These are phyloP conservation scores for Verticillium zaregamsianum DNA, from an alignment of 2,329 filamentous ascomycete species.

Conservation along the genomic window DNA sequence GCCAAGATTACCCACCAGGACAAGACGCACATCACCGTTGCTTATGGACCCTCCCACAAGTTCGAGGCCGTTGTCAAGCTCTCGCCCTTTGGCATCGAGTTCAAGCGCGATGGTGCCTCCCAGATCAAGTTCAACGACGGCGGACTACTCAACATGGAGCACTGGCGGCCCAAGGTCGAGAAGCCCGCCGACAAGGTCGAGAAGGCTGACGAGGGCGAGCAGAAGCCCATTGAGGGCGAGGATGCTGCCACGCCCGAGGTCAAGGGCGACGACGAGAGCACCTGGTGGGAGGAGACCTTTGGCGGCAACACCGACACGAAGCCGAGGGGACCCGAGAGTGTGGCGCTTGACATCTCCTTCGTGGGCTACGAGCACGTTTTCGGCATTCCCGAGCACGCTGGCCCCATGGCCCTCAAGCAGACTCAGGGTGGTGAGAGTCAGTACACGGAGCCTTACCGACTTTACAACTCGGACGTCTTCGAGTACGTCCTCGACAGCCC, in stretches of 20 bases:
- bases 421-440: slow-evolving; percentile 85
- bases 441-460: slow-evolving; percentile 82
- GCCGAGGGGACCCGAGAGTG: slow-evolving; percentile 88
- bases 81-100: slow-evolving; percentile 79
- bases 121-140: slow-evolving; percentile 87
- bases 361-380: slow-evolving; percentile 88
- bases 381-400: slow-evolving; percentile 90
- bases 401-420: slow-evolving; percentile 81
- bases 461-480: slow-evolving; percentile 97
- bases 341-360: slow-evolving; percentile 89
- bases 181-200: slow-evolving; percentile 45
- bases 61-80: slow-evolving; percentile 84
- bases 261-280: slow-evolving; percentile 69
- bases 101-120: slow-evolving; percentile 74
- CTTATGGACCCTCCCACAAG: slow-evolving; percentile 71
- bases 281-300: slow-evolving; percentile 97
- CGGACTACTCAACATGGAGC: slow-evolving; percentile 89
- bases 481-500: slow-evolving; percentile 96
- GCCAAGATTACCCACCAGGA: slow-evolving; percentile 65
- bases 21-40: slow-evolving; percentile 65
- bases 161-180: slow-evolving; percentile 88
- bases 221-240: slow-evolving; percentile 22
- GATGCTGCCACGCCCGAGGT: slow-evolving; percentile 37
- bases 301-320: slow-evolving; percentile 94
- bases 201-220: slow-evolving; percentile 47